Evolutionary conservation across 148 eudicot genomes (phyloP).

Genomic region (Vaccinium myrtillus): DNA sequence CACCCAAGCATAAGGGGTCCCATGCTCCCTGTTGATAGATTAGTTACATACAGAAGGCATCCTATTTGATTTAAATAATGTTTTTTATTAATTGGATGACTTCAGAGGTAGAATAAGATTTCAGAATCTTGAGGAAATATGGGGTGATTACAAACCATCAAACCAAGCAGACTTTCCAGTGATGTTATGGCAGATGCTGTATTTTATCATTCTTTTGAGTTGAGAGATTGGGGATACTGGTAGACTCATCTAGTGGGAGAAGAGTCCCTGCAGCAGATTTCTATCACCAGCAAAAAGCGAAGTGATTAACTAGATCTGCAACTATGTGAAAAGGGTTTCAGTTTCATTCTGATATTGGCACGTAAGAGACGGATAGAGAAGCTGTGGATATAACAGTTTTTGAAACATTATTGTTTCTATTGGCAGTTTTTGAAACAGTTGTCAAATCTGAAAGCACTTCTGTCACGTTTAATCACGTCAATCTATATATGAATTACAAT

Average conservation of each 20-base stretch:
- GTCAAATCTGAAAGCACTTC: neutral
- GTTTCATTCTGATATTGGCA: constrained; percentile 1
- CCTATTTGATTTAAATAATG: neutral
- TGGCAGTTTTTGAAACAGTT: neutral
- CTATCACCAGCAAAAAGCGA: neutral
- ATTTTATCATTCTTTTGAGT: neutral
- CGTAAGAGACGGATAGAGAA: neutral
- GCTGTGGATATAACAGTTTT: neutral
- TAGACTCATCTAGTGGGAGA: neutral
- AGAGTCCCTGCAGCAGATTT: neutral
- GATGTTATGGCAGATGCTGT: neutral
- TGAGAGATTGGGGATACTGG: neutral
- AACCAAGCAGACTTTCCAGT: neutral
- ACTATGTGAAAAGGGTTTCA: neutral
- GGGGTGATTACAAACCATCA: neutral
- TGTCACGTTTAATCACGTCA: neutral
- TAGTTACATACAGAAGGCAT: neutral
- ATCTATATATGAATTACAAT: neutral
- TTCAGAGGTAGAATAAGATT: neutral
- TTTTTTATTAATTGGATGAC: neutral
- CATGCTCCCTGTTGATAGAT: neutral
- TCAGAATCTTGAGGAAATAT: neutral
- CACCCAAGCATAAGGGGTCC: neutral
- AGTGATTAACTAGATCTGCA: neutral
- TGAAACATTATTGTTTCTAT: neutral